Evolutionary conservation across 192 early-diverging fungal species (phyloP).

Genomic region (Oehlia diaphana): DNA sequence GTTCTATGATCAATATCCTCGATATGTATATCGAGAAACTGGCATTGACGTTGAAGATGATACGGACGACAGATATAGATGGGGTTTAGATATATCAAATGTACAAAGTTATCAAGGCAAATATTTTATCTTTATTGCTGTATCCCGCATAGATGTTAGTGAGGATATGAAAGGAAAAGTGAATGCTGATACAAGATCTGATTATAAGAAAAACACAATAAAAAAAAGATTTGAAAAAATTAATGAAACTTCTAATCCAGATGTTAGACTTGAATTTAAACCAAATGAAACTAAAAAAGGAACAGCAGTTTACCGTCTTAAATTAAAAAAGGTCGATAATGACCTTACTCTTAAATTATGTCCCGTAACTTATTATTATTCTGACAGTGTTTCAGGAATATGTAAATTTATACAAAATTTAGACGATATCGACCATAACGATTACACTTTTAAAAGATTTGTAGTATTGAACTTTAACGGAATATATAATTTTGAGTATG

Average conservation of each 20-base stretch:
- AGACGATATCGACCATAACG: background rate
- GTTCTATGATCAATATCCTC: background rate
- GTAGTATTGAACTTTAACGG: background rate
- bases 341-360: background rate
- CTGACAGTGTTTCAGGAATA: background rate
- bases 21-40: background rate
- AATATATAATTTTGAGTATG: background rate
- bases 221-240: background rate
- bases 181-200: no score
- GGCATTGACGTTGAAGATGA: no score
- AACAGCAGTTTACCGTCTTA: background rate
- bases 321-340: background rate
- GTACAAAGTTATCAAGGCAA: background rate
- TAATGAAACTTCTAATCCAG: background rate
- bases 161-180: no score
- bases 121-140: background rate
- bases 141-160: background rate
- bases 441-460: background rate
- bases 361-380: background rate
- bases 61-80: background rate
- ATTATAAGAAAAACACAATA: no score
- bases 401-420: background rate
- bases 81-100: background rate
- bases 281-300: no score
- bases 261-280: no score